Percentiles rank a stretch among this genome's conserved stretches.
Conservation (phyloP, 1,284 basidiomycete species). For the Rhodotorula sp. region DNA sequence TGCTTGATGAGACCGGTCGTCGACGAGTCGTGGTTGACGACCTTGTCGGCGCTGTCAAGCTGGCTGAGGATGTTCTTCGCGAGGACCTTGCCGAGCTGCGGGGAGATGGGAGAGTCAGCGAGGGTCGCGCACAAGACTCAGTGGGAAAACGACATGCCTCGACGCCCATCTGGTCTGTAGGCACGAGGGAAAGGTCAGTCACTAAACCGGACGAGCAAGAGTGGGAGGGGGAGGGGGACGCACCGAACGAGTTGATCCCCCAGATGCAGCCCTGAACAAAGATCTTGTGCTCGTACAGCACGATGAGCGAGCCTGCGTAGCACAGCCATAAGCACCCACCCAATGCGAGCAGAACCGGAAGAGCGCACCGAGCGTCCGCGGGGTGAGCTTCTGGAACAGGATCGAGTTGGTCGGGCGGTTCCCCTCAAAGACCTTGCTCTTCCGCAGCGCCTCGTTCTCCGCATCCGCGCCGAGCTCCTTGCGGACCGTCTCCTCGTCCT, state of each 20-base stretch:
- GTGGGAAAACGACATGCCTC: constrained; percentile 62
- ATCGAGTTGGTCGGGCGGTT: constrained; percentile 97
- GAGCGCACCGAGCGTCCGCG: constrained; percentile 72
- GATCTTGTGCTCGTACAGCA: constrained; percentile 98
- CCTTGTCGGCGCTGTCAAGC: constrained; percentile 76
- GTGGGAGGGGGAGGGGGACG: constrained; percentile 41
- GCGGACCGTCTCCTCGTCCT: constrained; percentile 83
- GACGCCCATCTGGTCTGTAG: constrained; percentile 88
- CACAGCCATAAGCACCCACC: constrained; percentile 4
- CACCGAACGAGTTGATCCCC: constrained; percentile 97
- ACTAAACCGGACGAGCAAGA: background rate
- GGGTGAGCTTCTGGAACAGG: constrained; percentile 89
- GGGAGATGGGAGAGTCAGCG: constrained; percentile 50
- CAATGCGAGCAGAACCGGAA: background rate
- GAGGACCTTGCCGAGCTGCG: constrained; percentile 91
- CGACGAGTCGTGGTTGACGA: constrained; percentile 87
- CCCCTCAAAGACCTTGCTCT: constrained; percentile 97
- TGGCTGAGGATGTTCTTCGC: constrained; percentile 93
- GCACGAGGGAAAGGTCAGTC: background rate
- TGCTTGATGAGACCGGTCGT: constrained; percentile 92
- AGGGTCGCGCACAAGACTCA: too few relatives aligned
- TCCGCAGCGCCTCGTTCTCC: constrained; percentile 77
- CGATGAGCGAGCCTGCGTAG: constrained; percentile 68
- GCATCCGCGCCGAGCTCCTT: constrained; percentile 74
- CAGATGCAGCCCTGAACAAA: constrained; percentile 95